Conservation (phyloP, 2,329 filamentous ascomycete genomes). For the Aspergillus persii region DNA sequence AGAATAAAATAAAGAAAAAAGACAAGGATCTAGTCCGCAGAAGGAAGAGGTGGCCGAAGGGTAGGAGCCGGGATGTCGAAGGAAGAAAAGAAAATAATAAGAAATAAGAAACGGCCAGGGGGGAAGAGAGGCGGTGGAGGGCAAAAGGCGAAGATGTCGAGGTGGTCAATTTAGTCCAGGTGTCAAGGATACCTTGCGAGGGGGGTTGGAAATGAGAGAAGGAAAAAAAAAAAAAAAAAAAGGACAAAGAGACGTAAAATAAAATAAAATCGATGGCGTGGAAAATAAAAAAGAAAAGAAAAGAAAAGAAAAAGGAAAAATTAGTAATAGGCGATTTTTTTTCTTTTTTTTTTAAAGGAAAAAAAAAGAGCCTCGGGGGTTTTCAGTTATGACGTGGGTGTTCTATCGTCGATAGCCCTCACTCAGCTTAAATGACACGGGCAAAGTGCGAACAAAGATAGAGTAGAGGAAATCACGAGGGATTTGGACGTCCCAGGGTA, state of each 20-base stretch:
- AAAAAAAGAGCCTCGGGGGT: constrained; percentile 24
- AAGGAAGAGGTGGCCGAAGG: constrained; percentile 13
- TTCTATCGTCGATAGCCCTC: background rate
- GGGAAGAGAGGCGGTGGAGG: constrained; percentile 17
- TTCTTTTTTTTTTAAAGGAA: background rate
- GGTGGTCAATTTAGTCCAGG: constrained; percentile 18
- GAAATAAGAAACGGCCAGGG: constrained; percentile 12
- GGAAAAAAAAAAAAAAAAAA: constrained; percentile 3
- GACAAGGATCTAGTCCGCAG: constrained; percentile 15
- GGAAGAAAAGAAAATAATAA: background rate
- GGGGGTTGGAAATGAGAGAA: constrained; percentile 4
- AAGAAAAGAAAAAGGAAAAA: constrained; percentile 12
- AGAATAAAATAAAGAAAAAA: constrained; percentile 14
- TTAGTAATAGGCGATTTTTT: background rate
- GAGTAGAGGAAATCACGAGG: constrained; percentile 7
- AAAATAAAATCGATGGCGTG: constrained; percentile 2
- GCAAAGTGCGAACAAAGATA: background rate
- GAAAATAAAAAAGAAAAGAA: constrained; percentile 8
- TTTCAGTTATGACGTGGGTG: constrained; percentile 30
- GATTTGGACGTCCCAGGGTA: background rate
- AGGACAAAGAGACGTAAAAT: constrained; percentile 13
- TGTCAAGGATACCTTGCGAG: constrained; percentile 13
- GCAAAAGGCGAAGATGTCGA: constrained; percentile 17
- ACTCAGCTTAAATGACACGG: background rate
- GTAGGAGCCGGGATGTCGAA: constrained; percentile 15